Evolutionary conservation across 2,329 filamentous ascomycete genomes (phyloP), one percentile per base, ranked within the genome.

Genomic region (Amauroascus verrucosus): DNA sequence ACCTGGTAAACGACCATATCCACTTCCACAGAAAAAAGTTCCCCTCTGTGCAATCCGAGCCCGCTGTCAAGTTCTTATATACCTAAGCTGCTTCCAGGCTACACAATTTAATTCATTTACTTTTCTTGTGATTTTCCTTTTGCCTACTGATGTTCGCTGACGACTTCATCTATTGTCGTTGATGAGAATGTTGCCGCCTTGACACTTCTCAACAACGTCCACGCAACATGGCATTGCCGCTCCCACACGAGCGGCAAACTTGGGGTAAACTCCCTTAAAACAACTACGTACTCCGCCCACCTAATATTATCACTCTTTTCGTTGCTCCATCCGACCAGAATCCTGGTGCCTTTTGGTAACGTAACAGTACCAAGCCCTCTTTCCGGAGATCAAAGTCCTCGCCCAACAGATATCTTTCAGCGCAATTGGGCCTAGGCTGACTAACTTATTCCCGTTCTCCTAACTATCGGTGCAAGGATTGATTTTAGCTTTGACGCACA

Each of bases 181-280:
- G 26, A 9, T 28, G 44, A 14, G 46, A 48, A 48, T 48, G 46
- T 40, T 48, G 46, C 46, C 46, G 46, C 46, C 46, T 48, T 38
- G 46, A 26, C 26, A 6, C 14, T 26, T 14, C 4, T 3, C n/a
- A 14, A 16, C 24, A 47, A 24, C 6, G 24, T 8, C 41, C 28
- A 28, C 24, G 14, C 22, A 16, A 13, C 41, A 45, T n/a, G 6
- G 37, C 14, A 18, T 45, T 22, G n/a, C 14, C 22, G n/a, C n/a
- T 20, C 28, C 14, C 28, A 1, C 5, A 22, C 1, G 28, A 24
- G 14, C 11, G 18, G 11, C 18, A 22, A 30, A 24, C 11, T 3
- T 11, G 32, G 8, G 14, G 13, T 14, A 14, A 4, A 30, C 9
- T 30, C 26, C 26, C 26, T 30, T 9, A n/a, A n/a, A n/a, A n/a